Base-by-base conservation (phyloP, 306 rosid genomes). In the Prinsepia uniflora region DNA sequence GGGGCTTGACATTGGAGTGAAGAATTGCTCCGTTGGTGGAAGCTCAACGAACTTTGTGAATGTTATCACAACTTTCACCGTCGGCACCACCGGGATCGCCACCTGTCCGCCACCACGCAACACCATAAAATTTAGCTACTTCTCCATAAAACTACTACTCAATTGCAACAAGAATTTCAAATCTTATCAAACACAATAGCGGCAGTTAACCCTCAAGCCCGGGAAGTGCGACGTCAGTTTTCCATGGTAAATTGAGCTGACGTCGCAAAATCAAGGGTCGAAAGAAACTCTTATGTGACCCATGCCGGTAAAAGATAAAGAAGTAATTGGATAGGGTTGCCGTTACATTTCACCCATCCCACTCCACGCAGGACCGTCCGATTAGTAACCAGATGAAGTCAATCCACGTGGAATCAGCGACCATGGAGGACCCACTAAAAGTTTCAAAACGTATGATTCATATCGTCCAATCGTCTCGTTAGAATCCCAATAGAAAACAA, bases 21-120 rank as follows among this genome's bases (percentile, higher is more conserved):
- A 94, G 81, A 94, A 94, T 72, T 83, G 82, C 77, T 94, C 97
- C 3, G 63, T 40, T 4, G 97, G 94, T 73, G 84, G 89, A 24
- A 90, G 90, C 74, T 93, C 97, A 19, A 85, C 90, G 54, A 94
- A 90, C 89, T 94, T 94, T 3, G 98, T 94, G 82, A 94, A 94
- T 10, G 98, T 90, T 73, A 94, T 86, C 78, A 94, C 96, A 52
- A 93, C 98, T 65, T 94, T 90, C 80, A 93, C 98, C 0, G 98
- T 94, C 17, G 97, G 97, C 73, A 94, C 97, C 81, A 88, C 97
- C 20, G 98, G 97, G 14, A 94, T 94, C 7, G 96, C 98, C 69
- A 94, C 79, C 98, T 88, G 90, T 79, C 10, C 68, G 5, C 5
- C 84, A 73, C 79, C 54, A 68, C 6, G 63, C 40, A 36, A 14